phyloP scores from a whole-genome alignment of 352 stramenopile species.

The Phytophthora podocarpi region DNA sequence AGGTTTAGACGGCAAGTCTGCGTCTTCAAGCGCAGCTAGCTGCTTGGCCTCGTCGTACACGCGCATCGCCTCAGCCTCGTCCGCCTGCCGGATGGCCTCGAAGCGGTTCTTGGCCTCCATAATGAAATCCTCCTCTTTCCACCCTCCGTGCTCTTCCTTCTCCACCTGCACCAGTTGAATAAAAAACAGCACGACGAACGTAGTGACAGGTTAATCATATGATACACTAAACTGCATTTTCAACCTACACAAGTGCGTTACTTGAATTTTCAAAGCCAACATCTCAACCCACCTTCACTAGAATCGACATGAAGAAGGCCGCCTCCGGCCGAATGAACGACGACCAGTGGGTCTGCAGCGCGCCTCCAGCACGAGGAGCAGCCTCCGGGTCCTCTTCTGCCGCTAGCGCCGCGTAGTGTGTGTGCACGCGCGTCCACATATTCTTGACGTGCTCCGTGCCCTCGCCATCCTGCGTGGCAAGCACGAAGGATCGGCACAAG shows the following conservation, averaged over 20 bases:
- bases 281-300: slow-evolving; percentile 29
- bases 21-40: slow-evolving; percentile 10
- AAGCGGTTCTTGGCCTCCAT: slow-evolving; percentile 27
- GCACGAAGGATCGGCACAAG: slow-evolving; percentile 36
- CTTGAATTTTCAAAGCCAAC: no score
- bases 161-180: slow-evolving; percentile 18
- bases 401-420: slow-evolving; percentile 22
- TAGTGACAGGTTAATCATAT: no score
- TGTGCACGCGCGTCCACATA: slow-evolving; percentile 35
- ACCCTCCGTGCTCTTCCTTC: slow-evolving; percentile 30
- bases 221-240: no score
- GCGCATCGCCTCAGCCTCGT: slow-evolving; percentile 22
- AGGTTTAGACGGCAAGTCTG: slow-evolving; percentile 20
- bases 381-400: slow-evolving; percentile 25
- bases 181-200: no score
- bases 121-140: slow-evolving; percentile 24
- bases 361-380: slow-evolving; percentile 24
- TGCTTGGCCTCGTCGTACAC: slow-evolving; percentile 29
- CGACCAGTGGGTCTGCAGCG: slow-evolving; percentile 40
- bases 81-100: slow-evolving; percentile 15
- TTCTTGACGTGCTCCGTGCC: slow-evolving; percentile 37
- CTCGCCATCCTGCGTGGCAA: slow-evolving; percentile 28
- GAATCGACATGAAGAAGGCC: slow-evolving; percentile 32
- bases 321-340: slow-evolving; percentile 35
- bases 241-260: no score